Evolutionary conservation across 2,329 filamentous ascomycete species (phyloP).

Genomic region (Fusarium luffae): DNA sequence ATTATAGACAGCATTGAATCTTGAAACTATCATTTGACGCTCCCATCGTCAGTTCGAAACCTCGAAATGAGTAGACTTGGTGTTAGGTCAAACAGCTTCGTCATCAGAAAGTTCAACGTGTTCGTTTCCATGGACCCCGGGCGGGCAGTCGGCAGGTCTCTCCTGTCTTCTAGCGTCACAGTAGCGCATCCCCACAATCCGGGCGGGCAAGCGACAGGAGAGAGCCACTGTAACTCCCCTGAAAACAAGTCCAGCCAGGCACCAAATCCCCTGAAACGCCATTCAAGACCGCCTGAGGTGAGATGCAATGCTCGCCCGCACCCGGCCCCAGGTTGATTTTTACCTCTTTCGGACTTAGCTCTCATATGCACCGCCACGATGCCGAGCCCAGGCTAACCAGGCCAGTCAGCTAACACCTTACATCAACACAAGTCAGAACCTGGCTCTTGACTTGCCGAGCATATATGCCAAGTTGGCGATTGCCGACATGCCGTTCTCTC

Average conservation of each 20-base stretch:
- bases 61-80: background rate
- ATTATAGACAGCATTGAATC: constrained; percentile 17
- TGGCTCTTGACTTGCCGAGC: constrained; percentile 14
- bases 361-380: constrained; percentile 37
- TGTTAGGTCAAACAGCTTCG: constrained; percentile 1
- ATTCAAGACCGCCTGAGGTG: constrained; percentile 12
- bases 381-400: constrained; percentile 27
- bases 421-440: constrained; percentile 19
- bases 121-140: constrained; percentile 41
- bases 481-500: constrained; percentile 38
- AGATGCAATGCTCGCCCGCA: background rate
- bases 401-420: constrained; percentile 7
- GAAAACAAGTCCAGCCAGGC: background rate
- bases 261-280: constrained; percentile 22
- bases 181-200: constrained; percentile 37
- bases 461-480: constrained; percentile 37
- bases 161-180: constrained; percentile 26
- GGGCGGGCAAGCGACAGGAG: background rate
- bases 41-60: constrained; percentile 5
- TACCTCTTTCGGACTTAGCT: constrained; percentile 18
- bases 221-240: constrained; percentile 11
- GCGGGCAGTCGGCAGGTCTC: constrained; percentile 36
- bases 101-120: constrained; percentile 47
- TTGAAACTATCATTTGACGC: constrained; percentile 15
- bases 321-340: constrained; percentile 4